Base-by-base conservation (phyloP, 495 filamentous ascomycete species). In the Arthonia radiata region DNA sequence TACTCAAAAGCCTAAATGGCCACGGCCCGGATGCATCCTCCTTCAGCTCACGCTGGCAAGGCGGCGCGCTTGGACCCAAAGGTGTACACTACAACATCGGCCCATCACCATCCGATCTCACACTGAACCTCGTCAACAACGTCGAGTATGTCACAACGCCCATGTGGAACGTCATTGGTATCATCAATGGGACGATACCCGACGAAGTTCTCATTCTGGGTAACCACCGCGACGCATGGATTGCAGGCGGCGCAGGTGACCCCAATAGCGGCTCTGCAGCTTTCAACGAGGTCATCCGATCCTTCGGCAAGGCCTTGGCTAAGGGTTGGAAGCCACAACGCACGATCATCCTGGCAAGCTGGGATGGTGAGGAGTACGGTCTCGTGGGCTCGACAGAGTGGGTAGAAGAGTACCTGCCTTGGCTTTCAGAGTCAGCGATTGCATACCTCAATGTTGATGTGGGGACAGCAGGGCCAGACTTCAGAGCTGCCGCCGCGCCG, bases 141-240 rank as follows among this genome's bases (percentile, higher is more conserved):
- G 78, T 91, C 44, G 74, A 92, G 23, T 91, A 94, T 37, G 65
- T 71, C 13, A 89, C 61, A 0, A 91, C 79, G 0, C 80, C 81
- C 3, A 48, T 86, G 29, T 97, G 89, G 89, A 77, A 97, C 36
- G 79, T 86, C 8, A 89, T 97, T 33, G 86, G 86, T 17, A 57
- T 81, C 16, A 81, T 97, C 47, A 91, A 91, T 31, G 86, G 86
- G n/a, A 71, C 65, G 5, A 67, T 91, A 28, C 54, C 67, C 1
- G 70, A 81, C 30, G 83, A 93, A 41, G 81, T 90, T 7, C 59
- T 92, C 25, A 57, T 97, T 4, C 49, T 94, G n/a, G 89, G 89
- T 9, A 94, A 94, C 40, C 86, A 97, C 42, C 71, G 82, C 9
- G 86, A 97, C 51, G 77, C 81, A 0, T 93, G 81, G 81, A 67